Base-by-base conservation (phyloP, 768 basidiomycete genomes). In the Hemileccinum rubropunctum region DNA sequence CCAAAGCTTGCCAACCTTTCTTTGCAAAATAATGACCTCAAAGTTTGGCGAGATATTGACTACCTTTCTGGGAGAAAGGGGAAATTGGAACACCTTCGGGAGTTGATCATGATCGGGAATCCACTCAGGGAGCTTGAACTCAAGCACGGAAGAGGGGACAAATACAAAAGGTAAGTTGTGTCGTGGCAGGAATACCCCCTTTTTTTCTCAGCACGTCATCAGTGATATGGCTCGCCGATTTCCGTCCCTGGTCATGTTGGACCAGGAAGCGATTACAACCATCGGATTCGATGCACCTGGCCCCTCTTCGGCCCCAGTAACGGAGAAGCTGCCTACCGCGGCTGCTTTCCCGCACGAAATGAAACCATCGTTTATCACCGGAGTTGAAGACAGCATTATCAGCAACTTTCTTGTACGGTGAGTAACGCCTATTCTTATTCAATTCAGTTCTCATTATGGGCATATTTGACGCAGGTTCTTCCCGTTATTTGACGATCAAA, bases 161-260 rank as follows among this genome's bases (percentile, higher is more conserved):
- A 76, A 30, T 95, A 90, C 60, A 80, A 81, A 65, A 80, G 78
- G 91, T 91, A 50, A 53, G 80, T 67, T 43, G 28, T 17, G 8
- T 30, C 32, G 8, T 45, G 36, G 34, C 32, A 21, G 15, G 15
- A 40, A 37, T 26, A 13, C 18, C 21, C 11, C 9, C n/a, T 23
- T 40, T 13, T 36, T 41, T 51, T 26, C 52, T 45, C 36, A 55
- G 51, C 27, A 27, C 13, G 30, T 54, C 53, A 48, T 27, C 62
- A 94, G 94, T 56, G 89, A 94, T 54, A 78, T 95, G 50, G 76
- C 82, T 12, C 79, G 86, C 37, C 84, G 90, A 38, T 94, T 98
- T 63, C 77, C 88, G 1, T 80, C 88, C 27, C 68, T 98, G 35
- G 81, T 84, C 48, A 86, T 95, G 52, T 76, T 98, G 48, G 95